These are phyloP conservation scores for Penicillium robsamsonii DNA, from an alignment of 495 filamentous ascomycete species.

Conservation along the genomic window DNA sequence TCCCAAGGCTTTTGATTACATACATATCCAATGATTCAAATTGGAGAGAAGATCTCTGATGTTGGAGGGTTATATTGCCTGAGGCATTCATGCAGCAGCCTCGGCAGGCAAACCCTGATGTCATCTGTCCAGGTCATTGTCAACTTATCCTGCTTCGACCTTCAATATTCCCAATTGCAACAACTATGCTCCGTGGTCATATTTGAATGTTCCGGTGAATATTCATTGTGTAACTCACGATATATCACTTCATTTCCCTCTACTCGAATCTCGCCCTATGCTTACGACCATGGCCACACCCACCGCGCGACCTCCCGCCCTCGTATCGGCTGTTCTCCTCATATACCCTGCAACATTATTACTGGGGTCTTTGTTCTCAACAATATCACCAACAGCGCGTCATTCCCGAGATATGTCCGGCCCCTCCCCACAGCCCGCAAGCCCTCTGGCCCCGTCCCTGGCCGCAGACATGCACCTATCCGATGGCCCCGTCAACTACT, in stretches of 20 bases:
- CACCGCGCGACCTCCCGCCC: conserved; percentile 18
- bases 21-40: no score
- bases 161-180: not conserved
- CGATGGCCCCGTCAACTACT: conserved; percentile 64
- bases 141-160: conserved; percentile 2
- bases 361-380: conserved; percentile 75
- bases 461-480: conserved; percentile 43
- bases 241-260: not conserved
- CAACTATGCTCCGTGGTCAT: conserved; percentile 1
- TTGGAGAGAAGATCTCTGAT: not conserved
- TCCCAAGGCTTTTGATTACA: no score
- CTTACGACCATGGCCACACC: conserved; percentile 24
- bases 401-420: conserved; percentile 20
- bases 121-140: conserved; percentile 8
- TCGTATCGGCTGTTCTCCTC: conserved; percentile 42
- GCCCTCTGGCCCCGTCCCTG: conserved; percentile 53
- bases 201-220: not conserved
- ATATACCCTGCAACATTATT: conserved; percentile 76
- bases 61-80: no score
- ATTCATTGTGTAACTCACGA: not conserved
- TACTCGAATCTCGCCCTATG: not conserved
- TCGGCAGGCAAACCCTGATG: conserved; percentile 12
- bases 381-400: conserved; percentile 66
- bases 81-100: conserved; percentile 5
- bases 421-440: conserved; percentile 49